Evolutionary conservation across 2,329 filamentous ascomycete species (phyloP).

Genomic region (Lasiodiplodia gonubiensis): DNA sequence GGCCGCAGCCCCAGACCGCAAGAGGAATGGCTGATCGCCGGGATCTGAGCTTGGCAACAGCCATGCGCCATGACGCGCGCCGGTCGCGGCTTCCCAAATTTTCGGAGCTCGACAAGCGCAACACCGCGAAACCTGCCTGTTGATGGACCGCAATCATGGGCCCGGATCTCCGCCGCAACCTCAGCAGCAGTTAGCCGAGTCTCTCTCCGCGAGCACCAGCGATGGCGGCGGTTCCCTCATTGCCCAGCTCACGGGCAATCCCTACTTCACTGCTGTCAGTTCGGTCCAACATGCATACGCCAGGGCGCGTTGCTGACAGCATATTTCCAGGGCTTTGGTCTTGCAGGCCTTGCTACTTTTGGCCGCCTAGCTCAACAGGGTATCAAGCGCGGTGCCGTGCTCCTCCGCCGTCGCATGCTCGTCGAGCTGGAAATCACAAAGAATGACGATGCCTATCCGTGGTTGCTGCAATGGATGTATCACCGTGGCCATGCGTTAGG

Average conservation of each 20-base stretch:
- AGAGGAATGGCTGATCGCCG: conserved; percentile 5
- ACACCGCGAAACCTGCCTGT: conserved; percentile 18
- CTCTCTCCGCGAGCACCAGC: conserved; percentile 40
- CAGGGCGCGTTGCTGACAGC: conserved; percentile 8
- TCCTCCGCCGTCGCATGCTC: conserved; percentile 83
- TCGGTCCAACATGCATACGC: conserved; percentile 59
- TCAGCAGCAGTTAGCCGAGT: conserved; percentile 44
- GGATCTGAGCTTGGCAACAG: conserved; percentile 23
- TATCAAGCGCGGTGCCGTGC: conserved; percentile 70
- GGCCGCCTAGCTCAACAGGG: conserved; percentile 82
- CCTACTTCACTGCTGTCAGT: conserved; percentile 60
- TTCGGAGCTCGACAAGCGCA: conserved; percentile 22
- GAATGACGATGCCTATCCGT: conserved; percentile 90
- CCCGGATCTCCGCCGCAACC: conserved; percentile 33
- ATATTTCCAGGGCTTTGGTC: conserved; percentile 73
- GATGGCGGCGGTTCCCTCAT: conserved; percentile 48
- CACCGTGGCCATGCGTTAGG: conserved; percentile 57
- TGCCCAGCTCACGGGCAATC: conserved; percentile 55
- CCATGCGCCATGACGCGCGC: conserved; percentile 21
- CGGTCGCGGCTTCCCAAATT: conserved; percentile 34
- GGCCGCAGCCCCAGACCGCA: neutral
- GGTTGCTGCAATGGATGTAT: conserved; percentile 94
- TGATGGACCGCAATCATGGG: conserved; percentile 45
- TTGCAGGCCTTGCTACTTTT: conserved; percentile 84
- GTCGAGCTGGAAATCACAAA: conserved; percentile 96